Evolutionary conservation across 148 eudicot species (phyloP), one percentile per base, ranked within the genome.

Genomic region (Cornus kousa): DNA sequence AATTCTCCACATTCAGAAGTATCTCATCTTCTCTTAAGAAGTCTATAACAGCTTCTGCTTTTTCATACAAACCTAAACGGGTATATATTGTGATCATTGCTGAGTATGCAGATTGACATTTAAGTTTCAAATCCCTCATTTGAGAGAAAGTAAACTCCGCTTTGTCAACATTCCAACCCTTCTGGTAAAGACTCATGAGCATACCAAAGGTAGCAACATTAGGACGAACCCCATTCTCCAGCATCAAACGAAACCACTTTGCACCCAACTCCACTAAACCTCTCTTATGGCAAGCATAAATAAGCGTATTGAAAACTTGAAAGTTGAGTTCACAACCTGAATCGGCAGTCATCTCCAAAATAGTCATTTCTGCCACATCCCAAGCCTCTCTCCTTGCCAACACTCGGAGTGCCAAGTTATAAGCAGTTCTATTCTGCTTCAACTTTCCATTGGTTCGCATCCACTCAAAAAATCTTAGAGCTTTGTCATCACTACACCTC

Each of bases 161-260:
- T 83, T 95, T 95, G 83, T 90, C 86, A 64, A 90, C 84, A 80
- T 78, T 88, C 89, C 91, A 83, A 73, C 91, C 87, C 86, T 89
- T 95, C 81, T 88, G 93, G 79, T 85, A 93, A 68, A 95, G 85
- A 83, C 90, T 81, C 99, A 95, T 90, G 20, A 95, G 81, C 97
- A 95, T 95, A 16, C 99, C 99, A 70, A 93, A 91, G 37, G 99
- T 95, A 59, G 99, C 99, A 82, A 90, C 86, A 87, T 90, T 92
- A n/a, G 99, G 99, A 82, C 77, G 77, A 82, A 93, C 83, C 31
- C 87, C 86, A 55, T 83, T 81, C 24, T 89, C 90, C 87, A 93
- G 81, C 98, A 95, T 93, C 92, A 89, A 77, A 32, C 78, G 85
- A 77, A 90, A 93, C 94, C 97, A 93, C 79, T 78, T 89, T 2